Evolutionary conservation across 2,329 filamentous ascomycete genomes (phyloP), one percentile per base, ranked within the genome.

Genomic region (Pseudogymnoascus sp.): DNA sequence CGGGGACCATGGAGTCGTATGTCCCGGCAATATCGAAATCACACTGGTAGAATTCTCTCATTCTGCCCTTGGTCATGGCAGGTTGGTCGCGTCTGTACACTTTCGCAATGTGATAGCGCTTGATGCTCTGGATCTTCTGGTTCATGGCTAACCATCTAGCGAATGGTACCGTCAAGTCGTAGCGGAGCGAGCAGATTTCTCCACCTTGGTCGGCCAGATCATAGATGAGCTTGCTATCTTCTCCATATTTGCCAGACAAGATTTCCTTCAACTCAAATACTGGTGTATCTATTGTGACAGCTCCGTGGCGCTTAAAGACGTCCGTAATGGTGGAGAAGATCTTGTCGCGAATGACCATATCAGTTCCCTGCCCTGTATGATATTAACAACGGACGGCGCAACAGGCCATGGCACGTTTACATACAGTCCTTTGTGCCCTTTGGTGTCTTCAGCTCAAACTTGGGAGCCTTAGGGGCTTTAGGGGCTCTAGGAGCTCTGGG

Each of bases 1-100:
- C 93, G 62, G 92, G 91, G 27, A 96, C 83, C 92, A 97, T 96
- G 61, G 90, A 77, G 73, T 96, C 93, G 78, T 91, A 95, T 42
- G 79, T 80, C 65, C 92, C 92, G 10, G 92, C 92, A 76, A 97
- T 93, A 73, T 97, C 92, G 72, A 97, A 95, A 77, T 97, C 93
- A 78, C 92, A 97, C 76, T 97, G 92, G 79, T 95, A 96, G 76
- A 96, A 96, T 77, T 97, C 93, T 71, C 93, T 85, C 89, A 96
- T 94, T 61, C 92, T 86, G 60, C 92, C 93, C 74, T 95, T 94
- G 65, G 88, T 90, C 78, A 97, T 91, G 65, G 91, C 89, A 25
- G 89, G 89, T 74, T 92, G 88, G 74, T 92, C 89, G 73, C 89
- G 79, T 65, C 89, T 82, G 77, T 92, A 92, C 60, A 96, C 92